Conservation (phyloP, 352 stramenopile species). For the Phytopythium montanum region DNA sequence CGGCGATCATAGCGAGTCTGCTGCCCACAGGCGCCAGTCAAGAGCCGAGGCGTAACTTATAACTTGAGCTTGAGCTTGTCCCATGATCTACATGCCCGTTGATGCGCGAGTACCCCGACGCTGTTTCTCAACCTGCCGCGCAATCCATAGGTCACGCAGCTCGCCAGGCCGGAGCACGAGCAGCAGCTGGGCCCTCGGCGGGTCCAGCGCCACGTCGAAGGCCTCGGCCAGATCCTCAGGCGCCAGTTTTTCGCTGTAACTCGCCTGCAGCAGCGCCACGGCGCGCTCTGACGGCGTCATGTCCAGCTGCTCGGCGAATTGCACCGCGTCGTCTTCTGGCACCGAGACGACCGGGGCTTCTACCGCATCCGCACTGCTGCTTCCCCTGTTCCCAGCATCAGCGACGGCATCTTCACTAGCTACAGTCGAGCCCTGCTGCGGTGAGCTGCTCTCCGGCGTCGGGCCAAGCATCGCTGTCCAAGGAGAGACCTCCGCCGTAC, state of each 20-base stretch:
- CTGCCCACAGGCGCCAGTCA: background rate
- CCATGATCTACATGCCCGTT: background rate
- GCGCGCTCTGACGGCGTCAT: conserved; percentile 16
- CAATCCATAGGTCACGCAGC: conserved; percentile 15
- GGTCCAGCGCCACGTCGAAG: conserved; percentile 17
- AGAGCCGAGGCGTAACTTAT: background rate
- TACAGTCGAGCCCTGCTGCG: background rate
- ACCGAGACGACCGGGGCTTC: background rate
- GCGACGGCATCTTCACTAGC: background rate
- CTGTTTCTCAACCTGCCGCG: conserved; percentile 9
- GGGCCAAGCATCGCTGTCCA: background rate
- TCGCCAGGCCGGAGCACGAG: conserved; percentile 9
- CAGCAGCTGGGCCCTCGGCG: conserved; percentile 12
- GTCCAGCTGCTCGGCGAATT: background rate
- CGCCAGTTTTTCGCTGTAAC: conserved; percentile 9
- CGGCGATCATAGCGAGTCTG: background rate
- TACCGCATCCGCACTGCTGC: background rate
- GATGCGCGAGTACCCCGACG: background rate
- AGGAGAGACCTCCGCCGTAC: background rate
- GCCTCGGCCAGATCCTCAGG: conserved; percentile 14
- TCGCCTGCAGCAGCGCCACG: conserved; percentile 11
- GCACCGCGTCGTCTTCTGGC: background rate
- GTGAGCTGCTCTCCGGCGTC: background rate
- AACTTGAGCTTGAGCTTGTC: background rate
- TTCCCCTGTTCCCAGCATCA: background rate